phyloP scores from a whole-genome alignment of 306 rosid genomes.

The Urtica urens region DNA sequence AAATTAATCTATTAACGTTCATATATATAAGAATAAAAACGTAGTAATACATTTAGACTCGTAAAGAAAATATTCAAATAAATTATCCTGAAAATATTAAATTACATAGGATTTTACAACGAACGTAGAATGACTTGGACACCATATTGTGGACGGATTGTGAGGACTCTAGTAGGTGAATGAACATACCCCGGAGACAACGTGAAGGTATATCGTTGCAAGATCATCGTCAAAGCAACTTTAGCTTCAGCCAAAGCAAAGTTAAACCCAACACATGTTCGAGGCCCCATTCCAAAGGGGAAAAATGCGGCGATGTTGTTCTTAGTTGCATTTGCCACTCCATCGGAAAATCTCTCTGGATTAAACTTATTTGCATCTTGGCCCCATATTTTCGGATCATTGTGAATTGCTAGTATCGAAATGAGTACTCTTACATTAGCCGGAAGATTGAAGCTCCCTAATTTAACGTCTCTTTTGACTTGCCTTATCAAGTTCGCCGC shows the following conservation, averaged over 20 bases:
- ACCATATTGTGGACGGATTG: slow-evolving; percentile 15
- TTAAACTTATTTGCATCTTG: slow-evolving; percentile 11
- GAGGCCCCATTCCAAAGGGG: slow-evolving; percentile 16
- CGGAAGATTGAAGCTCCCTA: slow-evolving; percentile 12
- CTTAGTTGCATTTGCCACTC: slow-evolving; percentile 15
- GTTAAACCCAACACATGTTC: slow-evolving; percentile 16
- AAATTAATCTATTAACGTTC: too few species aligned
- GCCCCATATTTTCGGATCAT: slow-evolving; percentile 20
- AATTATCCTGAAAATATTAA: too few species aligned
- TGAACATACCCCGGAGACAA: slow-evolving; percentile 14
- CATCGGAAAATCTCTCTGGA: slow-evolving; percentile 17
- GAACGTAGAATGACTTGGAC: slow-evolving; percentile 16
- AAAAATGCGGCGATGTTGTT: slow-evolving; percentile 11
- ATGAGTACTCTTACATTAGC: slow-evolving; percentile 1
- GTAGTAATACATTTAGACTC: too few species aligned
- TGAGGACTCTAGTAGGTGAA: slow-evolving; percentile 3
- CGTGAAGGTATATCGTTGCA: slow-evolving; percentile 19
- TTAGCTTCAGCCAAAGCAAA: slow-evolving; percentile 13
- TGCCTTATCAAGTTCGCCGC: background rate
- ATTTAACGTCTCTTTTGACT: slow-evolving; percentile 2
- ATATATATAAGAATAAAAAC: too few species aligned
- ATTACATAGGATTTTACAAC: too few species aligned
- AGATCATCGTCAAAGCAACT: slow-evolving; percentile 17
- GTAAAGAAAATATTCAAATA: too few species aligned
- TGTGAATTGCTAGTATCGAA: slow-evolving; percentile 4